A percentile compares a stretch with the other conserved stretches of the same genome.
Conservation (phyloP, 129 eudicot genomes). For the Flaveria brownii region DNA sequence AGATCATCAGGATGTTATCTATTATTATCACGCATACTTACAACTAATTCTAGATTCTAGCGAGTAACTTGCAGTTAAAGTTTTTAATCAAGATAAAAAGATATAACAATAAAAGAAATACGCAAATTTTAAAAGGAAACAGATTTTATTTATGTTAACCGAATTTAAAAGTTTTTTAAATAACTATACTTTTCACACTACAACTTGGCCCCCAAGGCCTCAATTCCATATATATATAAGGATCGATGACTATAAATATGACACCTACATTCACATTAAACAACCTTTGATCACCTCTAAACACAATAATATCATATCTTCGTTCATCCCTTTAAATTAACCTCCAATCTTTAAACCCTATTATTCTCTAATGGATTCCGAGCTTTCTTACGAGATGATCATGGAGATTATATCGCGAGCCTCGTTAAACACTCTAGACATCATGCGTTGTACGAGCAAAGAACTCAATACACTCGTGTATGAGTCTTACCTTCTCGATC, state of each 20-base stretch:
- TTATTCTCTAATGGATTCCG: slow-evolving; percentile 9
- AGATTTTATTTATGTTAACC: background rate
- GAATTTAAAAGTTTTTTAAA: background rate
- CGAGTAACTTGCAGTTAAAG: too few relatives aligned
- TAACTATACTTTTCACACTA: background rate
- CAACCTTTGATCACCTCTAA: background rate
- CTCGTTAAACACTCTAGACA: slow-evolving; percentile 20
- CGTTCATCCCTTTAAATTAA: background rate
- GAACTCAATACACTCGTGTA: slow-evolving; percentile 1
- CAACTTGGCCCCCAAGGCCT: background rate
- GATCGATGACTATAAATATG: background rate
- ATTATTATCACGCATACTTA: too few relatives aligned
- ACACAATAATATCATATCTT: background rate
- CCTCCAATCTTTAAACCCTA: background rate
- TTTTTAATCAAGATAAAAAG: too few relatives aligned
- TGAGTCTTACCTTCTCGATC: background rate
- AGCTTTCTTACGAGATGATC: slow-evolving; percentile 6
- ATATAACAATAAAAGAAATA: background rate
- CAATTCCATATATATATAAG: background rate
- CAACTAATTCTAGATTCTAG: too few relatives aligned
- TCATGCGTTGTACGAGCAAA: slow-evolving; percentile 11
- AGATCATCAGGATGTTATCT: too few relatives aligned
- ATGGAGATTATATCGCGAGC: slow-evolving; percentile 25
- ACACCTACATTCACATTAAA: background rate
- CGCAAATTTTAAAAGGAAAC: background rate